phyloP scores from a whole-genome alignment of 768 basidiomycete genomes.

The Agrocybe pediades region DNA sequence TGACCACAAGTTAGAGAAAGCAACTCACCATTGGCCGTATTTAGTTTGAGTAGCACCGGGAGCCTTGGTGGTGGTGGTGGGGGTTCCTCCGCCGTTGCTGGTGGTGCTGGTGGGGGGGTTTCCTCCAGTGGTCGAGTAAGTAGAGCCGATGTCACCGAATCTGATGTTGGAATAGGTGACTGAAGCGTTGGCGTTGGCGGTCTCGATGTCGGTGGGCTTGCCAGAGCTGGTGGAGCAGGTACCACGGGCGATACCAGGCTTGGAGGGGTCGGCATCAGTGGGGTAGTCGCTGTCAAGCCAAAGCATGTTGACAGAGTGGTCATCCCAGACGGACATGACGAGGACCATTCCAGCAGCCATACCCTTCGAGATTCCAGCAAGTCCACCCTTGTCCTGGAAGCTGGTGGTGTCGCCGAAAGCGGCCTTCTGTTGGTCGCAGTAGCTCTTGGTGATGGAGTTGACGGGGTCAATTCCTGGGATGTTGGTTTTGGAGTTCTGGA shows the following conservation, averaged over 20 bases:
- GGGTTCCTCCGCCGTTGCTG: neutral
- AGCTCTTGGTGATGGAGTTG: conserved; percentile 50
- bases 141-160: conserved; percentile 41
- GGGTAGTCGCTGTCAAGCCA: conserved; percentile 60
- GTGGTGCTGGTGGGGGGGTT: neutral
- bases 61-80: conserved; percentile 1
- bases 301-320: conserved; percentile 55
- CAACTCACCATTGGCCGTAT: conserved; percentile 3
- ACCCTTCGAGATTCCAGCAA: conserved; percentile 35
- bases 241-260: conserved; percentile 48
- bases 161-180: conserved; percentile 57
- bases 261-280: conserved; percentile 27
- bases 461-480: conserved; percentile 40
- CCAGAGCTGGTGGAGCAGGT: conserved; percentile 49
- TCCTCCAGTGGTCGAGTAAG: conserved; percentile 10
- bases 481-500: conserved; percentile 50
- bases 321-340: conserved; percentile 55
- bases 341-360: conserved; percentile 47
- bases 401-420: conserved; percentile 45
- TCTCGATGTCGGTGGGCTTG: conserved; percentile 43
- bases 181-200: conserved; percentile 32
- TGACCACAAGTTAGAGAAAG: neutral
- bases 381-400: conserved; percentile 43
- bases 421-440: conserved; percentile 46
- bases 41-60: neutral